Percentiles rank a stretch among this genome's conserved stretches.
These are phyloP conservation scores for Globisporangium nodosum DNA, from an alignment of 352 stramenopile species.

Conservation along the genomic window DNA sequence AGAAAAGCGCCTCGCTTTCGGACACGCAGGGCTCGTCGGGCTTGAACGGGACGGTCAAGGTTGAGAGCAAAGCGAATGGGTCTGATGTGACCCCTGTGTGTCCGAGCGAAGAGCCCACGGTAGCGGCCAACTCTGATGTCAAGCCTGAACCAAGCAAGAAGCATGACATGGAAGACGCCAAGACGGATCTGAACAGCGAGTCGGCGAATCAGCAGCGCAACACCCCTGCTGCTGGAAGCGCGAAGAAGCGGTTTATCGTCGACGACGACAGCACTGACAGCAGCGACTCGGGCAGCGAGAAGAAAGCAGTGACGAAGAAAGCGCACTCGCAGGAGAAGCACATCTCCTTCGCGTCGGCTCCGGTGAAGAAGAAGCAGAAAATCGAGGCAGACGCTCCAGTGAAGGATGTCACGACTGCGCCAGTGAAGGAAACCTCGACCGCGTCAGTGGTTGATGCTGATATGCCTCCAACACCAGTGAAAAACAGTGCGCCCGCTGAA, in stretches of 20 bases:
- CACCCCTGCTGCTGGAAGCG: slow-evolving; percentile 16
- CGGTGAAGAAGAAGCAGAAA: slow-evolving; percentile 16
- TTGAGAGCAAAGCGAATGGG: background rate
- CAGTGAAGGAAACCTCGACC: background rate
- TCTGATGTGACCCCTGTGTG: too few species aligned
- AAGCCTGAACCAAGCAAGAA: background rate
- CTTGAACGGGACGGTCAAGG: slow-evolving; percentile 7
- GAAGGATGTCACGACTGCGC: too few species aligned
- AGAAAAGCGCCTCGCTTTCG: background rate
- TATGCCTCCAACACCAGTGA: background rate
- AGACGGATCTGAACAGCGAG: slow-evolving; percentile 5
- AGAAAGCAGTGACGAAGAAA: slow-evolving; percentile 5
- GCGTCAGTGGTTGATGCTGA: background rate
- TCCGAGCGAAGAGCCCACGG: too few species aligned
- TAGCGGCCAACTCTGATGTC: background rate
- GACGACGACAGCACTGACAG: slow-evolving; percentile 57
- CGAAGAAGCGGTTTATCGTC: slow-evolving; percentile 59
- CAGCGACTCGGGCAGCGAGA: slow-evolving; percentile 22
- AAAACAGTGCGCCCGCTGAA: background rate
- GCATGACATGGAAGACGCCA: background rate
- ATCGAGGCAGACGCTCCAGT: background rate
- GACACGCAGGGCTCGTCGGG: background rate
- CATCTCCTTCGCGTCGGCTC: slow-evolving; percentile 1
- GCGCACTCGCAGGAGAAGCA: slow-evolving; percentile 5
- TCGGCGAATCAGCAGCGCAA: slow-evolving; percentile 5